These are phyloP conservation scores for Hibiscus syriacus DNA, from an alignment of 345 rosid species.

Conservation along the genomic window DNA sequence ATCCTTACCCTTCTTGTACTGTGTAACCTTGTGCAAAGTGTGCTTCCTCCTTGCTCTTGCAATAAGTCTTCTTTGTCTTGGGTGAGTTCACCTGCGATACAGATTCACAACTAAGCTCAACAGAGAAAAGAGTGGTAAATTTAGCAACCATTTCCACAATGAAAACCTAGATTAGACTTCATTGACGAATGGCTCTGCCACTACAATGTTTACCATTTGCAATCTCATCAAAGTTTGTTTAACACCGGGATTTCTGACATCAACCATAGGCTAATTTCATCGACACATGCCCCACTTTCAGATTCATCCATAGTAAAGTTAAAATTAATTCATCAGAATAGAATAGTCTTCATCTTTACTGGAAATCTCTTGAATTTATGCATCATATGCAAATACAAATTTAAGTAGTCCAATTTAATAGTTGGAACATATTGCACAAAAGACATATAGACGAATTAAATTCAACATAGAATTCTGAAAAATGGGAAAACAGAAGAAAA, in stretches of 20 bases:
- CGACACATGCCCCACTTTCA: no score
- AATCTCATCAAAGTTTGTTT: neutral
- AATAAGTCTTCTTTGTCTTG: conserved; percentile 77
- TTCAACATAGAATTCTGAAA: neutral
- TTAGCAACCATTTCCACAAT: neutral
- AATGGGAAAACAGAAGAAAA: neutral
- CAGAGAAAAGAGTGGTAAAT: neutral
- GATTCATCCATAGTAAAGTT: neutral
- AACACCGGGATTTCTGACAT: neutral
- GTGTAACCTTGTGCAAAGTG: conserved; percentile 85
- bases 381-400: neutral
- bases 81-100: conserved; percentile 68
- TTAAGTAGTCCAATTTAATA: neutral
- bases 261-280: no score
- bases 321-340: neutral
- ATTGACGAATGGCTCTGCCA: neutral
- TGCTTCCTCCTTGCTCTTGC: conserved; percentile 84
- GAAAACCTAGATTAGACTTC: neutral
- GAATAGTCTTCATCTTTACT: neutral
- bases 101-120: neutral
- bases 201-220: neutral
- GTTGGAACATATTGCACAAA: neutral
- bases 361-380: neutral
- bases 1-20: conserved; percentile 86
- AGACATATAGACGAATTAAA: neutral